Base-by-base conservation (phyloP, 192 early-diverging fungal species). In the Coemansia sp. region DNA sequence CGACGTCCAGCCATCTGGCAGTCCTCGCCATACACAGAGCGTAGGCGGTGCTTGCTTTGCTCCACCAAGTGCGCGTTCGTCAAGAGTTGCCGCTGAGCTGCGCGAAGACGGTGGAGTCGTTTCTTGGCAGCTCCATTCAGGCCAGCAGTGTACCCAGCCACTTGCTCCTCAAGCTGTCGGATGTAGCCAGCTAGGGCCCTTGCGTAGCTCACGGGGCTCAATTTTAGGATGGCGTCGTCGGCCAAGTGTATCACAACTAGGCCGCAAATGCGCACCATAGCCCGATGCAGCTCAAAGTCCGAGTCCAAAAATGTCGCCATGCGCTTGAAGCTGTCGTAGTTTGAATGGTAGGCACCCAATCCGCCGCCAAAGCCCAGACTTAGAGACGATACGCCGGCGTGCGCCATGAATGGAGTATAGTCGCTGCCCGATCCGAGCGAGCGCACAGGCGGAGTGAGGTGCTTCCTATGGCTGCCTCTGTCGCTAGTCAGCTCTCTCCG, bases 261-360 rank as follows among this genome's bases (percentile, higher is more conserved):
- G 22, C 86, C 84, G 68, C 82, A 82, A 20, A 89, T 64, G 22
- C 67, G 73, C 14, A 74, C 70, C 39, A 84, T 73, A 17, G 85
- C 67, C 64, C 65, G 74, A 66, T 89, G 88, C 27, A 87, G 84
- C 38, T 72, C 47, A 65, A 86, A 86, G 9, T 77, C 70, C 15
- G 87, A 83, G 61, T 89, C 87, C 8, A 86, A 68, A 58, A 82
- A 86, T 40, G 86, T 73, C 5, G 74, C 65, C 85, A 89, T 87
- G 70, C 87, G 86, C 53, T 86, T 76, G 56, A 86, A 68, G 47
- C 83, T 83, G 67, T 89, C 89, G 67, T 89, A 91, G 69, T 89
- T 90, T 43, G 85, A 87, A 67, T 91, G 89, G 47, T 88, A 89
- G 4, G 86, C 70, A 42, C 88, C 88, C 39, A 76, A 62, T 24